These are phyloP conservation scores for Arachis monticola DNA, from an alignment of 331 rosid species.

Conservation along the genomic window DNA sequence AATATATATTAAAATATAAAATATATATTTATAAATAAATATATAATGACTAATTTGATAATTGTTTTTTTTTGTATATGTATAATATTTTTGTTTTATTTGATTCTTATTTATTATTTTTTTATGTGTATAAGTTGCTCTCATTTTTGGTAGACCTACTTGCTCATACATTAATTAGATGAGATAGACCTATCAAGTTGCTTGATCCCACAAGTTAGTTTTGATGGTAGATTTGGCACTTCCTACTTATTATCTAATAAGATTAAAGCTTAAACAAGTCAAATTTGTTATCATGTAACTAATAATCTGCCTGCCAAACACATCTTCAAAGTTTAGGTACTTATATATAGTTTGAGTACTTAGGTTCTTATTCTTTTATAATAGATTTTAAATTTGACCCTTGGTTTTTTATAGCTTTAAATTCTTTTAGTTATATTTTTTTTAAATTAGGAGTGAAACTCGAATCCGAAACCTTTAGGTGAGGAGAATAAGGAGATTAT, in stretches of 20 bases:
- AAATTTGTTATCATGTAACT: not conserved
- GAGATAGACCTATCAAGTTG: constrained; percentile 39
- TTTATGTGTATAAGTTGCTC: constrained; percentile 3
- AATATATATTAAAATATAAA: too few species aligned
- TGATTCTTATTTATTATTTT: not conserved
- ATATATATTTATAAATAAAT: too few species aligned
- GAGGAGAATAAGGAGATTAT: too few species aligned
- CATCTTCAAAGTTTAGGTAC: not conserved
- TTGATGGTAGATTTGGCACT: not conserved
- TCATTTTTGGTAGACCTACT: constrained; percentile 17
- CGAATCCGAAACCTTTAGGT: too few species aligned
- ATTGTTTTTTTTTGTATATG: too few species aligned
- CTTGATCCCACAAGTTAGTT: constrained; percentile 33
- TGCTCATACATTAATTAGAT: constrained; percentile 34
- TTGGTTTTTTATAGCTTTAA: too few species aligned
- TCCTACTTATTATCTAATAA: constrained; percentile 11
- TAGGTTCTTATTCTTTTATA: too few species aligned
- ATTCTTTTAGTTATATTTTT: too few species aligned
- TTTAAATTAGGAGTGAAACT: too few species aligned
- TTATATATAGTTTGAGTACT: too few species aligned
- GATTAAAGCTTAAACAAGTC: constrained; percentile 18
- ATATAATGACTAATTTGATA: too few species aligned
- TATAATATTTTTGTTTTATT: not conserved
- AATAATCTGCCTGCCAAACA: not conserved
- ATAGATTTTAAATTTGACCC: too few species aligned